Conservation (phyloP, 441 rosid species). For the Gossypium trilobum region DNA sequence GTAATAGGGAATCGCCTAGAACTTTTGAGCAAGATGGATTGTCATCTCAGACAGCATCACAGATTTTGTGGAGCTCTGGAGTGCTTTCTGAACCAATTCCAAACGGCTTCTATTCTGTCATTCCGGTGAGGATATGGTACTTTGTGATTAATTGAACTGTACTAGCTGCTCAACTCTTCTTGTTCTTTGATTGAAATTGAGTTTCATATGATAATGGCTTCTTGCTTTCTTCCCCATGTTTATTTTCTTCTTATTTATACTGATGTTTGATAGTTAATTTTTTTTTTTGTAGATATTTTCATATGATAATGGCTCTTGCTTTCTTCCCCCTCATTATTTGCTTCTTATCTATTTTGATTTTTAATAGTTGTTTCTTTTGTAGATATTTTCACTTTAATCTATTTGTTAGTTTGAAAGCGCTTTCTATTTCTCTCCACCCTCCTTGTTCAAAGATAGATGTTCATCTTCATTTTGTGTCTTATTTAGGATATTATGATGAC, state of each 20-base stretch:
- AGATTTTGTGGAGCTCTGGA: conserved; percentile 30
- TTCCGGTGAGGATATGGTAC: not conserved
- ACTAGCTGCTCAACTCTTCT: not conserved
- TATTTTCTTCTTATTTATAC: not conserved
- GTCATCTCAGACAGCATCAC: conserved; percentile 65
- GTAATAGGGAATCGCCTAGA: conserved; percentile 50
- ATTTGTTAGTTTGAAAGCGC: not conserved
- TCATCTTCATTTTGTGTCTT: not conserved
- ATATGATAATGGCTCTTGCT: not conserved
- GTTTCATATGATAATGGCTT: not conserved
- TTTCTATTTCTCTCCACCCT: conserved; percentile 1
- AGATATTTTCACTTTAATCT: not conserved
- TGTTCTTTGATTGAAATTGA: not conserved
- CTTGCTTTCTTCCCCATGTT: not conserved
- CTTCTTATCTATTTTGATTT: not conserved
- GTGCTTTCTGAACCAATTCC: conserved; percentile 48
- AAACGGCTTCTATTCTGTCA: conserved; percentile 2
- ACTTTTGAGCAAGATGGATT: conserved; percentile 53
- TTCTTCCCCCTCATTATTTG: not conserved
- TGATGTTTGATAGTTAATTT: not conserved
- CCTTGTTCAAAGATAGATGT: not conserved
- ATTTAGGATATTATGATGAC: too few species aligned
- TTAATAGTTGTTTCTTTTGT: not conserved
- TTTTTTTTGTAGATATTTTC: not conserved
- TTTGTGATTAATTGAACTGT: not conserved